Evolutionary conservation across 345 rosid genomes (phyloP), one percentile per base, ranked within the genome.

Genomic region (Durio zibethinus): DNA sequence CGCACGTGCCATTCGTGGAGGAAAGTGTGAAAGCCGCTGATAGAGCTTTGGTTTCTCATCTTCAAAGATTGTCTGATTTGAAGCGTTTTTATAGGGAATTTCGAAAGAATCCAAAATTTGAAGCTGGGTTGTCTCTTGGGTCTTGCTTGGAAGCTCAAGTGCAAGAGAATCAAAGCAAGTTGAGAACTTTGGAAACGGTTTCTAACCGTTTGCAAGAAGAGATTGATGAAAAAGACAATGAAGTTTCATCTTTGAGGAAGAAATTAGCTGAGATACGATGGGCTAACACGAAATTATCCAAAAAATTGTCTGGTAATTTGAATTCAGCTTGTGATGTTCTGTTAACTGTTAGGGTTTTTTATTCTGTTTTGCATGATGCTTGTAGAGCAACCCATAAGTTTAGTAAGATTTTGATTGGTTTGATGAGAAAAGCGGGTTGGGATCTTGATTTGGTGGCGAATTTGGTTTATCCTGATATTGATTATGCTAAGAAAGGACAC

Each of bases 81-180:
- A 92, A 89, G 94, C 80, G 68, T 0, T 89, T 87, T 8, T 93
- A 84, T 75, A 76, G 80, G 80, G 88, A 85, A 76, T 71, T 83
- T 78, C 76, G 85, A 25, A 83, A 75, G 76, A 90, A 86, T 80
- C 83, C 90, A 43, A 88, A 82, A 68, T 80, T 83, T 54, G 88
- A 63, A 16, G 53, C 61, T 3, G 89, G 78, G 83, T 86, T 89
- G 76, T 76, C 83, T 1, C 56, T 91, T 83, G 90, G 92, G 81
- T 93, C 99, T 35, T 87, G 89, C 57, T 87, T 92, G 81, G 99
- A 96, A 73, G 97, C 96, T 83, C 89, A 85, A 50, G 99, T 96
- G 14, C 90, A 90, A 60, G 98, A 96, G 86, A 93, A 96, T 80
- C 99, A 96, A 78, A 93, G 96, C 93, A 93, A 92, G 89, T 88